Conservation (phyloP, 2,329 filamentous ascomycete species). For the Cercospora sp. region DNA sequence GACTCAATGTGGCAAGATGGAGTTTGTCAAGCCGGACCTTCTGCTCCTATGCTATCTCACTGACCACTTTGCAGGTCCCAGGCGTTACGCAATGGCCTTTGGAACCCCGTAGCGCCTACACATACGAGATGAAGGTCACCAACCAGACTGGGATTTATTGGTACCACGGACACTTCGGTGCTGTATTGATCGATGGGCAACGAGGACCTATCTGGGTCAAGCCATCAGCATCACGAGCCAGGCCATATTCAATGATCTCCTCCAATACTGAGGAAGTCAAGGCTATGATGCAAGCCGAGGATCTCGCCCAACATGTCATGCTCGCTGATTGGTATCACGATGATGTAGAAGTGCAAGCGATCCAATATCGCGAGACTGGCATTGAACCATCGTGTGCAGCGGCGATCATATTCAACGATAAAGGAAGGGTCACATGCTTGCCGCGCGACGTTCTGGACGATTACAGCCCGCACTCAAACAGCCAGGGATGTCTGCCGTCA, state of each 20-base stretch:
- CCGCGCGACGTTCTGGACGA: constrained; percentile 9
- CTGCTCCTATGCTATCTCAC: neutral
- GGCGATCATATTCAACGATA: constrained; percentile 22
- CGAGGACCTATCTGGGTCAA: constrained; percentile 25
- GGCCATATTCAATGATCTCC: constrained; percentile 22
- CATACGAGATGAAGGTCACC: constrained; percentile 24
- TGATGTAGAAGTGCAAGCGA: constrained; percentile 12
- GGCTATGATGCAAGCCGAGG: constrained; percentile 21
- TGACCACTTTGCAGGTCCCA: constrained; percentile 16
- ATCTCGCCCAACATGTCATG: constrained; percentile 17
- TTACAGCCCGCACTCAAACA: constrained; percentile 13
- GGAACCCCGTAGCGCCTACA: constrained; percentile 21
- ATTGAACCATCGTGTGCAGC: constrained; percentile 22
- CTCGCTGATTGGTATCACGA: constrained; percentile 25
- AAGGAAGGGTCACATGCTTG: constrained; percentile 16
- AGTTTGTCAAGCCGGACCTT: neutral
- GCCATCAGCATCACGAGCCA: constrained; percentile 18
- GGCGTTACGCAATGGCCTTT: constrained; percentile 27
- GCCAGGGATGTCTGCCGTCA: constrained; percentile 21
- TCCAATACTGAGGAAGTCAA: constrained; percentile 13
- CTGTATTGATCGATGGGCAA: constrained; percentile 24
- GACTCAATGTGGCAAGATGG: constrained; percentile 12
- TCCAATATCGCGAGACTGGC: constrained; percentile 22
- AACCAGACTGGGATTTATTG: constrained; percentile 25
- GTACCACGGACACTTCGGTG: constrained; percentile 26